Base-by-base conservation (phyloP, 23 red algal species). In the Gracilaria caudata region DNA sequence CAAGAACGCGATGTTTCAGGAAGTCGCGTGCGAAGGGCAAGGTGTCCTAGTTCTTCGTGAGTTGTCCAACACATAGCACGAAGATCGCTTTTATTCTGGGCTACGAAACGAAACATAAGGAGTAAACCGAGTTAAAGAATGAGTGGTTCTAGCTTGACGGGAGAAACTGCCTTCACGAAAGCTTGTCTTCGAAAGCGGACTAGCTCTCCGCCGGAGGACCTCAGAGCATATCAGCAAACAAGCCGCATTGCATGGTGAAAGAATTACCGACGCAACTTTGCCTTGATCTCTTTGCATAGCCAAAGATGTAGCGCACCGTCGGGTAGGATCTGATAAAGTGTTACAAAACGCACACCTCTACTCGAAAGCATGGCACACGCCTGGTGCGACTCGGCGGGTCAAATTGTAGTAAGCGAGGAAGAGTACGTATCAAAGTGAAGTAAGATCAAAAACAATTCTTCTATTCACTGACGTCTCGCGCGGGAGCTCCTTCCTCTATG, bases 341-440 rank as follows among this genome's bases (percentile, higher is more conserved):
- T 26, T 75, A 2, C 19, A 2, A 2, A 13, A 46, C 23, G 38
- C 43, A 19, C 40, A 24, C 70, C 70, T 75, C 70, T 75, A 43
- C 70, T 47, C 70, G 40, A 75, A 73, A 75, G 70, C 40, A 28
- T 0, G 70, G 37, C 13, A 7, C 20, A 75, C 47, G 70, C 70
- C 70, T 75, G 70, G 38, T 47, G 70, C 70, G 70, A 75, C 70
- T 75, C 70, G 70, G 70, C 70, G 70, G 70, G 70, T 45, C 70
- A 75, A 75, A 75, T 75, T 32, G 70, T 75, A 75, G 25, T 75
- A 75, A 75, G 70, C 70, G 25, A 43, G 70, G 40, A 75, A 75
- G 61, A 66, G 30, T 66, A 66, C 43, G 40, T 24, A 47, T 23
- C 39, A 75, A 47, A 49, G 37, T 46, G 20, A 29, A 14, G 43